Evolutionary conservation across 192 early-diverging fungal species (phyloP).

Genomic region (Rhizophagus sp.): DNA sequence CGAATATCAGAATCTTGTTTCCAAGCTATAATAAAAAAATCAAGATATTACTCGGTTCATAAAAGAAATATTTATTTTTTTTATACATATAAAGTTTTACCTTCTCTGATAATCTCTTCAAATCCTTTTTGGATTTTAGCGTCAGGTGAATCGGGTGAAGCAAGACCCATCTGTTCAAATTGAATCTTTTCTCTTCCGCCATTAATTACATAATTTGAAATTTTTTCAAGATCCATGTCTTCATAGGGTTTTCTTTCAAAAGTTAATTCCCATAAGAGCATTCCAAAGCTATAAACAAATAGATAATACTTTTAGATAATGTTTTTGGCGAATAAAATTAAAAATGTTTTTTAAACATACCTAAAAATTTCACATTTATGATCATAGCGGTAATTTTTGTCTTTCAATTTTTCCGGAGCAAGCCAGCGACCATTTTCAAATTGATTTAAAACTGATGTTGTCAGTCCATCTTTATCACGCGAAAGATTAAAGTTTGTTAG

Average conservation of each 20-base stretch:
- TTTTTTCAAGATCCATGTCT: too few species aligned
- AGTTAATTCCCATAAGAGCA: conserved; percentile 11
- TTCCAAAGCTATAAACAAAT: background rate
- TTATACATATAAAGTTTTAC: background rate
- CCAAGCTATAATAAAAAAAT: background rate
- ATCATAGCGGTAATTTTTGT: background rate
- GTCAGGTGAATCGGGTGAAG: background rate
- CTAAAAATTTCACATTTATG: conserved; percentile 33
- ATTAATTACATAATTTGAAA: background rate
- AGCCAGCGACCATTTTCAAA: conserved; percentile 4
- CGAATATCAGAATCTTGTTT: conserved; percentile 1
- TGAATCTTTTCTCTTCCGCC: background rate
- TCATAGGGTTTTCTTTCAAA: conserved; percentile 15
- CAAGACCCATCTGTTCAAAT: background rate
- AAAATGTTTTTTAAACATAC: background rate
- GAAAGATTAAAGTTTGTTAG: conserved; percentile 19
- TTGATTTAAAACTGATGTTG: background rate
- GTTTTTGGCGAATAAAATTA: too few species aligned
- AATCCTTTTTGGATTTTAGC: conserved; percentile 6
- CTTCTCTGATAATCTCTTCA: background rate
- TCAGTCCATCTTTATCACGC: background rate
- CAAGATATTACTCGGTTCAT: background rate
- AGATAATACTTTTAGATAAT: background rate
- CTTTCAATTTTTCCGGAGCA: conserved; percentile 23
- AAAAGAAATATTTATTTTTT: background rate